Conservation (phyloP, 2,329 filamentous ascomycete genomes). For the Lasiodiplodia sp. region DNA sequence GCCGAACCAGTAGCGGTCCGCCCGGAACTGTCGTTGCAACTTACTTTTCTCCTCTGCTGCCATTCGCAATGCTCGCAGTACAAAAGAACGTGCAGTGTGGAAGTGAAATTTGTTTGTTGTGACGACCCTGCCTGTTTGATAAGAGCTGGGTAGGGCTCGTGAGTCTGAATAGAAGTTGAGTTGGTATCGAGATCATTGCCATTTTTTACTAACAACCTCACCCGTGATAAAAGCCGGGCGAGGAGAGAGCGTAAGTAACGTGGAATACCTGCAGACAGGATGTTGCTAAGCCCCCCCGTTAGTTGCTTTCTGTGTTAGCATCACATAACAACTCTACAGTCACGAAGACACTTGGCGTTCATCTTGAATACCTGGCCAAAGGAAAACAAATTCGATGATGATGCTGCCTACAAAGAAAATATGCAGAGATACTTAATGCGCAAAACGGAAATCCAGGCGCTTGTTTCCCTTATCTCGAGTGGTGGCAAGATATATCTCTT, state of each 20-base stretch:
- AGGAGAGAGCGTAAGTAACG: too few species aligned
- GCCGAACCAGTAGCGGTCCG: neutral
- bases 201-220: too few species aligned
- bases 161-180: too few species aligned
- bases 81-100: neutral
- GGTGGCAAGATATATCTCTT: slow-evolving; percentile 56
- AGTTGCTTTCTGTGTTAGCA: too few species aligned
- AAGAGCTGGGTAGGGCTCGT: too few species aligned
- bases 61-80: neutral
- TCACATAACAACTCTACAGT: neutral
- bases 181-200: too few species aligned
- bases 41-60: neutral
- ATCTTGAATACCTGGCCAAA: neutral
- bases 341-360: neutral
- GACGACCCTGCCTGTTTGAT: too few species aligned
- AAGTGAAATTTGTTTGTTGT: too few species aligned
- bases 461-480: slow-evolving; percentile 50
- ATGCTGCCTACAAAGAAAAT: neutral
- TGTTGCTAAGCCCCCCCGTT: too few species aligned
- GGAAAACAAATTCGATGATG: neutral
- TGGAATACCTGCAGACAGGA: too few species aligned
- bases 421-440: slow-evolving; percentile 16
- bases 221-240: too few species aligned
- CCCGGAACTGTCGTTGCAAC: neutral
- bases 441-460: slow-evolving; percentile 49